phyloP scores from a whole-genome alignment of 1,284 basidiomycete genomes.

The Kalmanozyma brasiliensis region DNA sequence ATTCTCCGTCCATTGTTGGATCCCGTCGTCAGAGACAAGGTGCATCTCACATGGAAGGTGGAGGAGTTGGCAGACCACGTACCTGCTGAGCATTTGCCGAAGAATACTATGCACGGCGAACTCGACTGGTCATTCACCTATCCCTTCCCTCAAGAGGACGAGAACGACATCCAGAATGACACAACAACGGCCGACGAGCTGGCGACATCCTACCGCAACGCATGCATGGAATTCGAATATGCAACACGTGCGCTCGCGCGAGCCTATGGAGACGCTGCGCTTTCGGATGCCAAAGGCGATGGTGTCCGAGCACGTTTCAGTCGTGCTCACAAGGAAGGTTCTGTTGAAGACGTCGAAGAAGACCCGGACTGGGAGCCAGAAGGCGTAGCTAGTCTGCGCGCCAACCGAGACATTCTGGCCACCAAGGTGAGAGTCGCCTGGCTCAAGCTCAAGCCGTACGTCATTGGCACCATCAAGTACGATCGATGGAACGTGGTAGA shows the following conservation, averaged over 20 bases:
- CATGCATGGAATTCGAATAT: constrained; percentile 54
- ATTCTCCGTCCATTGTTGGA: constrained; percentile 60
- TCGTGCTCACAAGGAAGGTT: constrained; percentile 12
- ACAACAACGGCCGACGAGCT: constrained; percentile 27
- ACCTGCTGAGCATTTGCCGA: constrained; percentile 50
- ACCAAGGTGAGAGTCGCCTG: constrained; percentile 60
- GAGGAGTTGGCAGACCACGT: constrained; percentile 58
- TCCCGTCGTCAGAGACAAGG: constrained; percentile 63
- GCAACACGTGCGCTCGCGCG: constrained; percentile 50
- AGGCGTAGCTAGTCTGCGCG: constrained; percentile 42
- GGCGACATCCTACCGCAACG: constrained; percentile 27
- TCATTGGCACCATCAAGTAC: constrained; percentile 54
- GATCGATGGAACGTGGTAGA: constrained; percentile 48
- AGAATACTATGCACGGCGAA: constrained; percentile 49
- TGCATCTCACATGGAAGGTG: constrained; percentile 54
- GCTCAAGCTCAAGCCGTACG: constrained; percentile 57
- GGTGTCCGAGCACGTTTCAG: constrained; percentile 28
- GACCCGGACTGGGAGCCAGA: constrained; percentile 49
- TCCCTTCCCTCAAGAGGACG: constrained; percentile 44
- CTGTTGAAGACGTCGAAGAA: constrained; percentile 17
- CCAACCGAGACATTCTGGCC: constrained; percentile 60
- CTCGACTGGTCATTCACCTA: constrained; percentile 56
- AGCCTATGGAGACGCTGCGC: constrained; percentile 33
- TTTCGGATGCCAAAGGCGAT: constrained; percentile 26
- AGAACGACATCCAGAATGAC: constrained; percentile 57